phyloP scores from a whole-genome alignment of 2,329 filamentous ascomycete species.

The Aspergillus thermomutatus region DNA sequence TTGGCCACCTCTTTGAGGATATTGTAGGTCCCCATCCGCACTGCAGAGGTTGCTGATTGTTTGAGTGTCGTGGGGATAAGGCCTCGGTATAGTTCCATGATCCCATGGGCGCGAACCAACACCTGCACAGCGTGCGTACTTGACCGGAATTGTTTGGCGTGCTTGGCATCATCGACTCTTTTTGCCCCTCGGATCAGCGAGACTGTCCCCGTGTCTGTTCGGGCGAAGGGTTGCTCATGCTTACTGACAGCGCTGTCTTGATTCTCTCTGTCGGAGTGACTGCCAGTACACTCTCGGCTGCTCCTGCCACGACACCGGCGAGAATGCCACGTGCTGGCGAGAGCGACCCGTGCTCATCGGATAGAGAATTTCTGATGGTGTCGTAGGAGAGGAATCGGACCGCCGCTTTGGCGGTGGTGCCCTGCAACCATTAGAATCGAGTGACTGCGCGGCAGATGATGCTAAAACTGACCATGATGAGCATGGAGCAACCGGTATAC shows the following conservation, averaged over 20 bases:
- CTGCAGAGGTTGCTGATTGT: constrained; percentile 59
- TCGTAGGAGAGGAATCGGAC: constrained; percentile 66
- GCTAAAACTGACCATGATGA: constrained; percentile 43
- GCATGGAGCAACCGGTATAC: constrained; percentile 61
- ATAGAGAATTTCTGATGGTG: constrained; percentile 56
- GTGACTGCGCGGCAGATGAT: background rate
- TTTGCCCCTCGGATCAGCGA: constrained; percentile 1
- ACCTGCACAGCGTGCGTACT: constrained; percentile 50
- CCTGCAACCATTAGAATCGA: constrained; percentile 21
- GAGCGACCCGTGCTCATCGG: constrained; percentile 54
- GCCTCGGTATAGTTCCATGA: constrained; percentile 57
- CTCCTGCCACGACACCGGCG: constrained; percentile 62
- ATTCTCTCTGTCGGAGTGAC: constrained; percentile 67
- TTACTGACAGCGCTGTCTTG: constrained; percentile 50
- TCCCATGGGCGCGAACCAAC: constrained; percentile 52
- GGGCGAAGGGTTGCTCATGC: no score
- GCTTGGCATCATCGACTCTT: constrained; percentile 58
- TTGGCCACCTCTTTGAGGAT: constrained; percentile 60
- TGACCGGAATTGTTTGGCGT: constrained; percentile 47
- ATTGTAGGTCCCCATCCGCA: constrained; percentile 62
- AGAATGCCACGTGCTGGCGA: constrained; percentile 56
- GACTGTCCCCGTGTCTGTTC: no score
- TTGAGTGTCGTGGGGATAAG: constrained; percentile 61
- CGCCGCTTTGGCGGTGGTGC: constrained; percentile 62
- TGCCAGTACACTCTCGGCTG: constrained; percentile 60